Evolutionary conservation across 2,329 filamentous ascomycete genomes (phyloP), one percentile per base, ranked within the genome.

Genomic region (Xylaria sp.): DNA sequence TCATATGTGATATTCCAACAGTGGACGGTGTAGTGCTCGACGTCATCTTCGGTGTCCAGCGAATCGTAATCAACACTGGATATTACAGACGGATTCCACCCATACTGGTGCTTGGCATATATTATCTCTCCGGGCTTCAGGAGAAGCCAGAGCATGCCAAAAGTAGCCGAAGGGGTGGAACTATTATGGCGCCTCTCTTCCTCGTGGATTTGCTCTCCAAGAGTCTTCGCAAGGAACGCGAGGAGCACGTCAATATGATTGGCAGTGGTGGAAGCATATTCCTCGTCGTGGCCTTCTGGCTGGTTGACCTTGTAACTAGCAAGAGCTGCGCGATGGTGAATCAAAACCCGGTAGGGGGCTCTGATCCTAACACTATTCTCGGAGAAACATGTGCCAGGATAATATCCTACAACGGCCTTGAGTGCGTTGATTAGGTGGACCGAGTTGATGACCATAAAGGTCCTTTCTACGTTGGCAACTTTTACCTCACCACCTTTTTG

Each of bases 291-390:
- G 2, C 56, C 63, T 2, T 57, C 57, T 1, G 76, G 76, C 59
- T 81, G 77, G 16, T 71, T 66, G 48, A 67, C 56, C 45, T 71
- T 74, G 71, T 78, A 79, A 4, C 50, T 55, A 6, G 69, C 69
- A 7, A 83, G 71, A 19, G 75, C 76, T 2, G 66, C 61, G 11
- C 71, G 71, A 58, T 80, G 75, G 54, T 82, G 79, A 41, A 77
- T 70, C 13, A 83, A 69, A n/a, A 78, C 67, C 5, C 68, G 66
- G 60, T 80, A 82, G 1, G 80, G 81, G 3, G 74, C 72, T 17
- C 69, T 68, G 56, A 82, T 70, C 21, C 61, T 64, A 49, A 77
- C 66, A n/a, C 51, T 64, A 6, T 72, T 69, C 39, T 63, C 72
- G 0, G 69, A 63, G 44, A 78, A 70, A 39, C 67, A 69, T 52